Evolutionary conservation across 352 stramenopile species (phyloP).

Genomic region (Pythium utonaiense): DNA sequence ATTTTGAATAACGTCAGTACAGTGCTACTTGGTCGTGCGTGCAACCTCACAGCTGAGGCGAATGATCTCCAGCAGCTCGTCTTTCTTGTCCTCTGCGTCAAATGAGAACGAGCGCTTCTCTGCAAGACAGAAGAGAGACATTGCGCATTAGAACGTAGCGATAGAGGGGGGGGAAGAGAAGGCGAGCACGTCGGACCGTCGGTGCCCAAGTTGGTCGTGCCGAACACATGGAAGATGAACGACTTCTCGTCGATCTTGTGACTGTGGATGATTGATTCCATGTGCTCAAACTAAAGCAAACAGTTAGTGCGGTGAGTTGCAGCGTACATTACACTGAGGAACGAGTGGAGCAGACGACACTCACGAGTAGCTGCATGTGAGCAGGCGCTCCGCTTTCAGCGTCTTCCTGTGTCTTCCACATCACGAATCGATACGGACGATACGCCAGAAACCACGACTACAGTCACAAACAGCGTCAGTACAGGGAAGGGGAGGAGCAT

Average conservation of each 20-base stretch:
- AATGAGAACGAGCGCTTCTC: constrained; percentile 73
- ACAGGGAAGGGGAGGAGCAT: too few relatives aligned
- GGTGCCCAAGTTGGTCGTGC: constrained; percentile 37
- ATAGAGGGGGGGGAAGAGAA: neutral
- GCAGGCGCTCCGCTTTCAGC: constrained; percentile 50
- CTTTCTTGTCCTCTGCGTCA: constrained; percentile 47
- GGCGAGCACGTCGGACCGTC: constrained; percentile 38
- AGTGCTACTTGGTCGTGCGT: neutral
- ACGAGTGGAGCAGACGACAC: constrained; percentile 3
- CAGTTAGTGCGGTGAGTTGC: neutral
- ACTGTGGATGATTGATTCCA: constrained; percentile 48
- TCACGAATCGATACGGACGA: constrained; percentile 67
- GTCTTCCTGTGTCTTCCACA: constrained; percentile 81
- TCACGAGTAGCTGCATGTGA: constrained; percentile 58
- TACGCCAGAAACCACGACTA: constrained; percentile 38
- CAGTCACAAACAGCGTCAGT: neutral
- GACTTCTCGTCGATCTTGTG: constrained; percentile 62
- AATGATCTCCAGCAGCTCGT: constrained; percentile 42
- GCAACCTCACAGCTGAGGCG: constrained; percentile 36
- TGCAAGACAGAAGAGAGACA: constrained; percentile 16
- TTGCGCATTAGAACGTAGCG: too few relatives aligned
- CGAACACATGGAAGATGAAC: constrained; percentile 61
- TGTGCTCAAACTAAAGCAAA: constrained; percentile 55
- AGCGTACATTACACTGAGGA: too few relatives aligned
- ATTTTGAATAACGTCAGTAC: too few relatives aligned